Percentiles rank a stretch among this genome's conserved stretches.
These are phyloP conservation scores for Penicillium sp. DNA, from an alignment of 2,329 filamentous ascomycete species.

Conservation along the genomic window DNA sequence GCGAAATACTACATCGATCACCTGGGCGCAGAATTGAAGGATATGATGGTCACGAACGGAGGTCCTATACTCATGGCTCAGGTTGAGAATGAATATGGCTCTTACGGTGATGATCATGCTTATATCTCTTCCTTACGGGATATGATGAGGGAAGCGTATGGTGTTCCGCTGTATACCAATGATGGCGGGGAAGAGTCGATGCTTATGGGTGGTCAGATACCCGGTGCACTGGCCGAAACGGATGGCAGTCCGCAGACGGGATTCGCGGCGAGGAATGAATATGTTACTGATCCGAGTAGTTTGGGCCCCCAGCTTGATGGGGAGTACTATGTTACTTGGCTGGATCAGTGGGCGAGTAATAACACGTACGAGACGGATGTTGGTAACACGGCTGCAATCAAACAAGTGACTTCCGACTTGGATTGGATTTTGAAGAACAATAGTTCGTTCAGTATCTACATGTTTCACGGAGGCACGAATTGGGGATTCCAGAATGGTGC, in stretches of 20 bases:
- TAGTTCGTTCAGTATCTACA: conserved; percentile 52
- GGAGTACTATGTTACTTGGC: conserved; percentile 51
- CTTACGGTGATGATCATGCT: conserved; percentile 47
- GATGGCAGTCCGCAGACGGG: conserved; percentile 47
- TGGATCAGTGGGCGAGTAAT: conserved; percentile 45
- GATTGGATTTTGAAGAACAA: conserved; percentile 41
- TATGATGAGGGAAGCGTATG: conserved; percentile 45
- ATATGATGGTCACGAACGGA: conserved; percentile 43
- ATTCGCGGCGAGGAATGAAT: conserved; percentile 45
- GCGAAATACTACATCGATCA: conserved; percentile 41
- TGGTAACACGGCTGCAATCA: conserved; percentile 4
- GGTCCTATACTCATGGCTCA: conserved; percentile 54
- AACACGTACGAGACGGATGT: conserved; percentile 7
- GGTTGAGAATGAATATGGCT: conserved; percentile 55
- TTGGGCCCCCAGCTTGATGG: conserved; percentile 50
- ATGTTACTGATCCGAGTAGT: conserved; percentile 45
- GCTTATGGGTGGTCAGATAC: conserved; percentile 46
- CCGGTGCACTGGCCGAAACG: conserved; percentile 47
- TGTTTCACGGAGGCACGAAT: conserved; percentile 57
- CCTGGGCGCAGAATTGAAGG: conserved; percentile 38
- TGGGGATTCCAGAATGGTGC: conserved; percentile 52
- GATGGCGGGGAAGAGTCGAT: conserved; percentile 49
- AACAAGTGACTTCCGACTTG: conserved; percentile 28
- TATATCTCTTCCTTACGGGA: conserved; percentile 47
- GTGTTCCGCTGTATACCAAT: conserved; percentile 51